Percentiles rank a stretch among this genome's conserved stretches.
These are phyloP conservation scores for Tarenaya hassleriana DNA, from an alignment of 345 rosid species.

Conservation along the genomic window DNA sequence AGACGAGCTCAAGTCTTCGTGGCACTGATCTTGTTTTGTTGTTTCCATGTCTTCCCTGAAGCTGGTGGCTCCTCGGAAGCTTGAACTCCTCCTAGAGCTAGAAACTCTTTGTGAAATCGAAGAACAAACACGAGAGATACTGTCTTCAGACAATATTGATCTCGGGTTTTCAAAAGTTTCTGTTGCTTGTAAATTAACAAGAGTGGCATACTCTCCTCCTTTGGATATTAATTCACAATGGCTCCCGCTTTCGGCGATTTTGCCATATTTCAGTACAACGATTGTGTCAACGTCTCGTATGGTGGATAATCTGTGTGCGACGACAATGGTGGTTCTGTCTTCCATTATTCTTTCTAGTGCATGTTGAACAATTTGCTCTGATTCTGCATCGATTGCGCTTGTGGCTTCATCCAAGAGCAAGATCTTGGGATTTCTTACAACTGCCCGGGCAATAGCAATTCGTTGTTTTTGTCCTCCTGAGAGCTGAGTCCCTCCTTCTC, in stretches of 20 bases:
- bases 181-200: conserved; percentile 49
- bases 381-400: conserved; percentile 81
- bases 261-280: conserved; percentile 59
- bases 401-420: conserved; percentile 85
- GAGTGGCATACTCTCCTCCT: conserved; percentile 58
- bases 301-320: conserved; percentile 75
- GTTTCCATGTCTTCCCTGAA: conserved; percentile 26
- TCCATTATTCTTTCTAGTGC: conserved; percentile 63
- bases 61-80: conserved; percentile 16
- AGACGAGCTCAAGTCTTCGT: conserved; percentile 21
- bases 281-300: conserved; percentile 62
- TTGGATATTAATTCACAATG: conserved; percentile 54
- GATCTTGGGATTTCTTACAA: conserved; percentile 72
- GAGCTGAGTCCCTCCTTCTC: conserved; percentile 91
- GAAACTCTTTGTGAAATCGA: conserved; percentile 20
- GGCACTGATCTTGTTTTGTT: conserved; percentile 14
- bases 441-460: conserved; percentile 82
- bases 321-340: conserved; percentile 54
- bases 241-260: conserved; percentile 62
- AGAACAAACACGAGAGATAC: conserved; percentile 36
- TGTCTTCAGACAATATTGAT: conserved; percentile 32
- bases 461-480: conserved; percentile 97
- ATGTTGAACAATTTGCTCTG: conserved; percentile 66
- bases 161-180: conserved; percentile 29
- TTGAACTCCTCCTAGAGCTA: conserved; percentile 24